Percentiles rank a stretch among this genome's conserved stretches.
Conservation (phyloP, 106 monocot species). For the Dendrobium huoshanense region DNA sequence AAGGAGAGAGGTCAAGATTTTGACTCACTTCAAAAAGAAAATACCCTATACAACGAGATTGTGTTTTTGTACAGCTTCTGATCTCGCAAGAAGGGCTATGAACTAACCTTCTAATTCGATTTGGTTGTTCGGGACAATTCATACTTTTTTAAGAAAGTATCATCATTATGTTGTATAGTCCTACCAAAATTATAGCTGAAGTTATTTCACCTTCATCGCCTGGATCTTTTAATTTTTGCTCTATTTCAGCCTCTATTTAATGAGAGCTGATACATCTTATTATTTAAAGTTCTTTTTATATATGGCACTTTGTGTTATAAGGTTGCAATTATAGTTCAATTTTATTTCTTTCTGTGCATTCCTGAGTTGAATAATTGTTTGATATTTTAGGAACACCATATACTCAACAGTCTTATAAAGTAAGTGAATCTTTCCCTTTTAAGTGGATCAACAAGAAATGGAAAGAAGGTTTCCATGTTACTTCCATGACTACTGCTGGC, state of each 20-base stretch:
- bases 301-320: too few species aligned
- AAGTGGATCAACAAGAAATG: constrained; percentile 99
- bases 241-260: not conserved
- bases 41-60: not conserved
- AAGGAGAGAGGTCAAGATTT: not conserved
- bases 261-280: not conserved
- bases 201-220: not conserved
- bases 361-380: constrained; percentile 3
- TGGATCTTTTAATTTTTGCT: not conserved
- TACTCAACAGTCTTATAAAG: constrained; percentile 95
- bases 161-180: not conserved
- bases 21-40: not conserved
- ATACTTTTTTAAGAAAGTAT: not conserved
- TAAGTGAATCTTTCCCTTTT: constrained; percentile 95
- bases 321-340: too few species aligned
- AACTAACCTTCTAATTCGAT: not conserved
- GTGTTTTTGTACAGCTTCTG: not conserved
- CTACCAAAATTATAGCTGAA: not conserved
- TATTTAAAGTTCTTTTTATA: not conserved
- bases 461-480: constrained; percentile 99
- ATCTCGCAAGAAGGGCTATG: not conserved
- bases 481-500: constrained; percentile 91
- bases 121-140: not conserved
- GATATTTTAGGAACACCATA: constrained; percentile 67
- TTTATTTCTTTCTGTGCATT: not conserved